Evolutionary conservation across 306 rosid species (phyloP).

Genomic region (Delonix regia): DNA sequence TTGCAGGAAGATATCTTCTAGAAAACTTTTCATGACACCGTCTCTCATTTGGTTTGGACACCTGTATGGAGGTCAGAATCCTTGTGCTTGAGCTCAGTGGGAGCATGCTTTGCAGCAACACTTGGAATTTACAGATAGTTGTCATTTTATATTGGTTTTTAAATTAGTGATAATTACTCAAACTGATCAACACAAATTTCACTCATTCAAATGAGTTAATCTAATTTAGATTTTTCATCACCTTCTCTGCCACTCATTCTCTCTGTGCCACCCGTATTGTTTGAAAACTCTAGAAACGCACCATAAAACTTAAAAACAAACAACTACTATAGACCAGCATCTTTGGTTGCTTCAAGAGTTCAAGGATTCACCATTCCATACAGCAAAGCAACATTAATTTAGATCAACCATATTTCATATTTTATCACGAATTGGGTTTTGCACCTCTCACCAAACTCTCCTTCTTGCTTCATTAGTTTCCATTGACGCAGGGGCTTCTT

Average conservation of each 20-base stretch:
- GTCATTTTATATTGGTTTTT: background rate
- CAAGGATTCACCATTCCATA: constrained; percentile 42
- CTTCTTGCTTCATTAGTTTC: too few species aligned
- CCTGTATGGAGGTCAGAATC: background rate
- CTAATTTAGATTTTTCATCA: background rate
- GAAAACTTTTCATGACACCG: too few species aligned
- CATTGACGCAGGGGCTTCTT: too few species aligned
- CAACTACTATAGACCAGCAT: constrained; percentile 1
- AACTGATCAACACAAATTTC: background rate
- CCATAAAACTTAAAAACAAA: constrained; percentile 23
- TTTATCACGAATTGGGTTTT: background rate
- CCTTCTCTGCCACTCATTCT: background rate
- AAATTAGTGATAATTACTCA: background rate
- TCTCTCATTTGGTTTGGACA: too few species aligned
- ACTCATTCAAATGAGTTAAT: background rate
- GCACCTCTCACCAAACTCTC: too few species aligned
- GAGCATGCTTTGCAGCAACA: background rate
- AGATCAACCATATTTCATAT: constrained; percentile 22
- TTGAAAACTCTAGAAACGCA: background rate
- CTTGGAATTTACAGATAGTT: too few species aligned
- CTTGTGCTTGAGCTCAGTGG: background rate
- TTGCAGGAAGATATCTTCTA: background rate
- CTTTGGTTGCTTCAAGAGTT: constrained; percentile 36
- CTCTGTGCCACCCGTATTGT: background rate
- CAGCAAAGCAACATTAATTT: constrained; percentile 18